Base-by-base conservation (phyloP, 257 asterid genomes). In the Przewalskia tangutica region DNA sequence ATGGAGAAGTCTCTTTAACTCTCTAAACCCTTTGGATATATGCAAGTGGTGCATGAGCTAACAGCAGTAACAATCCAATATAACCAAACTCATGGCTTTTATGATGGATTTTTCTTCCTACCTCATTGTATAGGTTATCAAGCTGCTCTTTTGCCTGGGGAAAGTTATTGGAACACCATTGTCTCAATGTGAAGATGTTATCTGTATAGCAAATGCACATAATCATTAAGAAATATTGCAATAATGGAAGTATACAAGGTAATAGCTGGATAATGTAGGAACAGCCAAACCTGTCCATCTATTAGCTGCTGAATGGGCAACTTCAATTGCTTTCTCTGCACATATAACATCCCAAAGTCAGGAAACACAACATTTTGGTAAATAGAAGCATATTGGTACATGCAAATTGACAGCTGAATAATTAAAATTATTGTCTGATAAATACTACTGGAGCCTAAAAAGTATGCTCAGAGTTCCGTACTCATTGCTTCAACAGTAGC, bases 131-230 rank as follows among this genome's bases (percentile, higher is more conserved):
- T 83, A 96, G 98, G 76, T 89, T 89, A 48, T 92, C 97, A 32
- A 96, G 98, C 80, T 96, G 98, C 85, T 96, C 99, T 89, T 88
- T 90, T 59, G 99, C 98, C 87, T 96, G 99, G 70, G 99, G 98
- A 32, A 93, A 96, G 87, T 96, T 96, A 63, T 89, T 94, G 81
- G 94, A 82, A 87, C 98, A 96, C 99, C 99, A 96, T 67, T 96
- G 95, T 56, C 84, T 91, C 87, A 96, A 87, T 13, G 97, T 94
- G 92, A 96, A 91, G 68, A 96, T 91, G 93, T 96, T 96, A 87
- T 94, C 99, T 96, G 93, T 23, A 23, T 46, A 84, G 67, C 73
- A 16, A 81, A 77, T 42, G 82, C 51, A 79, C 34, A 16, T 50
- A 81, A 75, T 40, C 6, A 36, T 78, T 5, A 77, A 46, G 38